phyloP scores from a whole-genome alignment of 768 basidiomycete genomes.

The Tulasnella sp. region DNA sequence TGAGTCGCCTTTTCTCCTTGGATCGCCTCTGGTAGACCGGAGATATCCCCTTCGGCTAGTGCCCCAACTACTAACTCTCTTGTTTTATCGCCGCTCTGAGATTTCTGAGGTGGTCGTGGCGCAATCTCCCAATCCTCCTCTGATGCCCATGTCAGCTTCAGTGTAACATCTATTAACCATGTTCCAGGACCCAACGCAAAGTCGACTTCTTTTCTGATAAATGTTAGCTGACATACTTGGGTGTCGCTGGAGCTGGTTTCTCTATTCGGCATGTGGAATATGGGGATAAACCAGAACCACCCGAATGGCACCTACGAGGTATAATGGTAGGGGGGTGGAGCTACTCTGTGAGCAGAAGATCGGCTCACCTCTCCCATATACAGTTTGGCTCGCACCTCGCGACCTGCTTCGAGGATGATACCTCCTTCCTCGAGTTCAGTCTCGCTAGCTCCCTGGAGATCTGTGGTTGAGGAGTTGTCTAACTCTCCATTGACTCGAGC shows the following conservation, averaged over 20 bases:
- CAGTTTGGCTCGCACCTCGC: conserved; percentile 59
- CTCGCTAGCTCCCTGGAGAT: conserved; percentile 1
- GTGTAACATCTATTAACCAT: conserved; percentile 49
- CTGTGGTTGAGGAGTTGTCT: conserved; percentile 13
- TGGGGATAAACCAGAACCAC: conserved; percentile 79
- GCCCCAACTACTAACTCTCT: background rate
- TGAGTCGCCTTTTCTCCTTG: conserved; percentile 1
- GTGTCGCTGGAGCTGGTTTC: conserved; percentile 9
- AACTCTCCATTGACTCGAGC: conserved; percentile 1
- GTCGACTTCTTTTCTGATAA: conserved; percentile 56
- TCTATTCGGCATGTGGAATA: conserved; percentile 52
- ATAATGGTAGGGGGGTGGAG: conserved; percentile 21
- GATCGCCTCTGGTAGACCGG: background rate
- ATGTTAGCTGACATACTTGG: conserved; percentile 28
- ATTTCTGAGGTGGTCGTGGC: conserved; percentile 20
- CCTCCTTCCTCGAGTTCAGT: conserved; percentile 25
- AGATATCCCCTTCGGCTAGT: background rate
- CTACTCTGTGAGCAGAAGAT: conserved; percentile 18
- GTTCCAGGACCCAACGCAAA: conserved; percentile 66
- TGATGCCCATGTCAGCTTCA: conserved; percentile 43
- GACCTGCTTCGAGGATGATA: conserved; percentile 47
- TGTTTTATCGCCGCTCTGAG: background rate
- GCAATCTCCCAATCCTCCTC: conserved; percentile 18
- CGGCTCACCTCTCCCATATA: conserved; percentile 53
- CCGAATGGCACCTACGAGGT: conserved; percentile 53